A percentile compares a stretch with the other conserved stretches of the same genome.
Conservation (phyloP, 208 protist species). For the Leishmania arabica region DNA sequence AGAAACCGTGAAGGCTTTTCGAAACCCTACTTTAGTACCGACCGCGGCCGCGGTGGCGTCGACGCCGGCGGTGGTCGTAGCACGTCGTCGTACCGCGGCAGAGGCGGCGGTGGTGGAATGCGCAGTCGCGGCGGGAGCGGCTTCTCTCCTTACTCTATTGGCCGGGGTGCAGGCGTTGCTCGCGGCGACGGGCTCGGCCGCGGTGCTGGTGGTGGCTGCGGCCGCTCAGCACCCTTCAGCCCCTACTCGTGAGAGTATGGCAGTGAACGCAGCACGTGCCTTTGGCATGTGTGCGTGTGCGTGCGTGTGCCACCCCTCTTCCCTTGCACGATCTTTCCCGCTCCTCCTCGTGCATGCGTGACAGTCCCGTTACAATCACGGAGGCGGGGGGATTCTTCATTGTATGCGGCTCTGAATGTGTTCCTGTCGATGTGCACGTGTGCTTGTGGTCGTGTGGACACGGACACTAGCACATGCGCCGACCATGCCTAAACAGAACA, state of each 20-base stretch:
- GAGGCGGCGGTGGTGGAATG: conserved; percentile 6
- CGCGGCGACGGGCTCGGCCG: background rate
- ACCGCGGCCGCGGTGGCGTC: conserved; percentile 1
- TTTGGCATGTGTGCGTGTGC: background rate
- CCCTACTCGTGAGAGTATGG: background rate
- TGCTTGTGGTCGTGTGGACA: background rate
- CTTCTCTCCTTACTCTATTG: background rate
- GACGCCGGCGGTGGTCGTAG: background rate
- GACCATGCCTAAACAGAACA: background rate
- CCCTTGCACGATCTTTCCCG: background rate
- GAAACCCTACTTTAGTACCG: background rate
- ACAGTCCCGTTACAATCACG: background rate
- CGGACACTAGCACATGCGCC: background rate
- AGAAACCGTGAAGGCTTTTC: conserved; percentile 1
- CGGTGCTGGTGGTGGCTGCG: background rate
- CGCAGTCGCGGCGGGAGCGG: background rate
- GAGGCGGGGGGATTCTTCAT: background rate
- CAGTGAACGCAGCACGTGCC: background rate
- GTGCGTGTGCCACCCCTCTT: background rate
- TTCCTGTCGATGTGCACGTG: background rate
- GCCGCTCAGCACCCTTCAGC: background rate
- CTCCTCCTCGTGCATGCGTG: background rate
- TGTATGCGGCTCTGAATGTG: background rate
- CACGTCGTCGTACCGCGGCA: conserved; percentile 11
- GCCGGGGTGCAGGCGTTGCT: background rate